Evolutionary conservation across 768 basidiomycete species (phyloP), one percentile per base, ranked within the genome.

Genomic region (Psilocybe cubensis): DNA sequence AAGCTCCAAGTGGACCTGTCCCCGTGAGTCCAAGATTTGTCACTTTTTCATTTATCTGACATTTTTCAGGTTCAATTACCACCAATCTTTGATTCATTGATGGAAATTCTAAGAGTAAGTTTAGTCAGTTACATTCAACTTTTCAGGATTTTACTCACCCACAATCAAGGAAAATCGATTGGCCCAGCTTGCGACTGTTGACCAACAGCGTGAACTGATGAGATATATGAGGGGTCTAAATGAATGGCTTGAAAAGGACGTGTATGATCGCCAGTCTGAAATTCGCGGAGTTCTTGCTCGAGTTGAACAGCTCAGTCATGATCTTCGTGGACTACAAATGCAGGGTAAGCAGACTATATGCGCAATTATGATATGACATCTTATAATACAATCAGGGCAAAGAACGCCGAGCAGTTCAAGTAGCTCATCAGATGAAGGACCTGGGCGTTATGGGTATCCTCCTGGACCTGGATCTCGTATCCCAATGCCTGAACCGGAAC

Each of bases 141-240:
- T 29, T 4, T 58, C 21, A 38, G 12, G 59, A 18, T 35, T 54
- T 11, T 40, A 12, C 23, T 23, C 10, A 40, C 23, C 33, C 48
- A n/a, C 51, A 48, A 44, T 44, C 3, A 61, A 93, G 91, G 88
- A 92, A 75, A 91, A 89, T 69, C 87, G 87, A 3, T 70, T 83
- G 4, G 88, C 88, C 0, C 88, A 91, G 68, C 70, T 84, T 18
- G 90, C 89, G 0, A 88, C 88, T 24, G 81, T 92, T 12, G 87
- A 89, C 45, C 90, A 93, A 65, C 90, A 91, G 62, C 81, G 89
- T 35, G 89, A 90, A 67, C 74, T 92, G 49, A 91, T 91, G 83
- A 76, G 88, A 51, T 93, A 94, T 62, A 87, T 94, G 83, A 67
- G 82, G 46, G 82, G 79, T 1, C 74, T 94, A 28, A 94, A 94